Conservation (phyloP, 106 monocot genomes). For the Dendrobium chrysotoxum region DNA sequence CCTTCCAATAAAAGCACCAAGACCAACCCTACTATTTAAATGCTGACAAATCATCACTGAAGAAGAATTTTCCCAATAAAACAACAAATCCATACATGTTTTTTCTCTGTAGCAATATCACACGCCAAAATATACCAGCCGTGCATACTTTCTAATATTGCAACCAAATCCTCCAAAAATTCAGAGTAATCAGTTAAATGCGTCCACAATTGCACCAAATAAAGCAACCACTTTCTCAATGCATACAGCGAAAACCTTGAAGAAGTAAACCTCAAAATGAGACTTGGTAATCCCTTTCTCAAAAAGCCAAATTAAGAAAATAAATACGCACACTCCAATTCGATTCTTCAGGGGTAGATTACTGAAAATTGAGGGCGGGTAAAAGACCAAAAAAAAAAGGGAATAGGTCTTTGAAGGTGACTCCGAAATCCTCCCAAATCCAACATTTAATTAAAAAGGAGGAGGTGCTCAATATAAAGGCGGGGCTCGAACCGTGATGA, state of each 20-base stretch:
- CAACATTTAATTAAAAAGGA: not conserved
- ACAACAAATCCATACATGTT: no score
- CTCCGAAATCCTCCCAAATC: not conserved
- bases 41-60: no score
- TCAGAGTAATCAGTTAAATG: not conserved
- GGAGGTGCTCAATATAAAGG: not conserved
- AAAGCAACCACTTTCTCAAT: not conserved
- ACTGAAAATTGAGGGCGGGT: not conserved
- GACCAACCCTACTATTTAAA: no score
- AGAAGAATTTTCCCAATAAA: no score
- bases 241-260: not conserved
- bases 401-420: not conserved
- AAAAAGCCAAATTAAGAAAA: not conserved
- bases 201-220: not conserved
- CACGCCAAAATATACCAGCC: no score
- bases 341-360: not conserved
- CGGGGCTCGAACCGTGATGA: slow-evolving; percentile 42
- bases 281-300: not conserved
- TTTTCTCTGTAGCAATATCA: no score
- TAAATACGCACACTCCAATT: not conserved
- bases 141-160: no score
- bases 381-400: not conserved
- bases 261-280: not conserved
- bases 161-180: no score
- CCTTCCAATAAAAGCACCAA: no score